A percentile compares a stretch with the other conserved stretches of the same genome.
phyloP scores from a whole-genome alignment of 306 rosid genomes.

The Prosopis cineraria region DNA sequence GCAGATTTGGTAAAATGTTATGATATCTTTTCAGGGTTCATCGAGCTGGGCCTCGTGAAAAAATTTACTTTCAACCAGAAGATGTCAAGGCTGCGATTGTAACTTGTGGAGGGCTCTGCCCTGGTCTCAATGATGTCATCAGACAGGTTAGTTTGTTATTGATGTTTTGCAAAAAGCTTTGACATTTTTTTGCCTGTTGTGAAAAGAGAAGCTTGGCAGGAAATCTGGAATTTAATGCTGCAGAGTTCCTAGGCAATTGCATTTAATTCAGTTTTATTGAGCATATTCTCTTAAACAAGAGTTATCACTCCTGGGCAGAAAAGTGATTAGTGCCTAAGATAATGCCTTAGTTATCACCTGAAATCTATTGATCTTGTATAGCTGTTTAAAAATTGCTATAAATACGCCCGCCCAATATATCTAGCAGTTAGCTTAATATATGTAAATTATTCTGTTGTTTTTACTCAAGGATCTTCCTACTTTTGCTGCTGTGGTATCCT shows the following conservation, averaged over 20 bases:
- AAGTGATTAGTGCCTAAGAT: constrained; percentile 7
- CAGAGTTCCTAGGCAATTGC: neutral
- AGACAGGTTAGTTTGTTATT: constrained; percentile 74
- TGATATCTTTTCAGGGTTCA: constrained; percentile 73
- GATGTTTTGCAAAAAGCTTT: constrained; percentile 17
- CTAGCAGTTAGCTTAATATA: neutral
- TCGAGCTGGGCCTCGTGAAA: constrained; percentile 99
- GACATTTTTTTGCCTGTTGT: neutral
- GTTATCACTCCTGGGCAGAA: neutral
- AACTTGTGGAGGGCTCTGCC: constrained; percentile 99
- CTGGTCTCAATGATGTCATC: constrained; percentile 98
- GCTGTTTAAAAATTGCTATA: neutral
- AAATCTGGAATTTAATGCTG: neutral
- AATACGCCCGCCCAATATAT: neutral
- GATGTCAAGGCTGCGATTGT: constrained; percentile 95
- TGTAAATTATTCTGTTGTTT: constrained; percentile 1
- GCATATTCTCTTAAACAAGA: neutral
- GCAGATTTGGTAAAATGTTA: constrained; percentile 8
- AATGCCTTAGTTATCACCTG: constrained; percentile 8
- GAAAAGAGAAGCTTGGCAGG: constrained; percentile 10
- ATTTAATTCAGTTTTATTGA: neutral
- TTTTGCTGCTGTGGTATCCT: constrained; percentile 13
- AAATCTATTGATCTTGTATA: constrained; percentile 17
- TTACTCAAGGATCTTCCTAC: constrained; percentile 5
- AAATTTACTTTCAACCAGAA: constrained; percentile 87